phyloP scores from a whole-genome alignment of 768 basidiomycete species.

The Auriculariales sp. region DNA sequence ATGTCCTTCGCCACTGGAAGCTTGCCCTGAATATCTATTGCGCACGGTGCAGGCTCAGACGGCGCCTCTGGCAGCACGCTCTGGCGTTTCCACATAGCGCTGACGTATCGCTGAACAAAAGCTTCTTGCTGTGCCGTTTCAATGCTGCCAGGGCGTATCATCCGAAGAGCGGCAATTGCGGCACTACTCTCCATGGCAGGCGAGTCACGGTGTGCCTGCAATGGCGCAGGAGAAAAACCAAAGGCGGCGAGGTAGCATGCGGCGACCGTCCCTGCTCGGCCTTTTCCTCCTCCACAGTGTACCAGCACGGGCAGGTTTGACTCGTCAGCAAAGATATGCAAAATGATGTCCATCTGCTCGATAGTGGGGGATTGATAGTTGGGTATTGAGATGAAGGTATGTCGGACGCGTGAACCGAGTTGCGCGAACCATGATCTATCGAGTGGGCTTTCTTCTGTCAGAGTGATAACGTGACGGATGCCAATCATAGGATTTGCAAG shows the following conservation, averaged over 20 bases:
- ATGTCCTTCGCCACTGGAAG: slow-evolving; percentile 14
- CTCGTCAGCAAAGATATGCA: slow-evolving; percentile 29
- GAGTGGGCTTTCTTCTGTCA: slow-evolving; percentile 44
- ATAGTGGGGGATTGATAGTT: slow-evolving; percentile 40
- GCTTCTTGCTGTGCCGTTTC: slow-evolving; percentile 42
- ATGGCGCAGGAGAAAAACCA: slow-evolving; percentile 27
- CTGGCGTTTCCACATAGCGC: slow-evolving; percentile 42
- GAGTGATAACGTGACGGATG: slow-evolving; percentile 41
- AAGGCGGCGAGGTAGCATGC: slow-evolving; percentile 46
- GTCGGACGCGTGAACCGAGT: slow-evolving; percentile 22
- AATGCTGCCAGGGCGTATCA: slow-evolving; percentile 39
- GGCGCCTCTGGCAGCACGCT: slow-evolving; percentile 34
- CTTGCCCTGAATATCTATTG: slow-evolving; percentile 28
- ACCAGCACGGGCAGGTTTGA: slow-evolving; percentile 35
- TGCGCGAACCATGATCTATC: slow-evolving; percentile 30
- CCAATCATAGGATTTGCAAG: slow-evolving; percentile 33
- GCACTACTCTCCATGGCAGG: slow-evolving; percentile 34
- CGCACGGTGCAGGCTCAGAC: slow-evolving; percentile 34
- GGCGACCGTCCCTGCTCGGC: slow-evolving; percentile 45
- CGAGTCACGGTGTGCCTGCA: slow-evolving; percentile 24
- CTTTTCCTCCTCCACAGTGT: slow-evolving; percentile 51
- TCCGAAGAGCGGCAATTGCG: slow-evolving; percentile 32
- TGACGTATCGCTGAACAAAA: slow-evolving; percentile 44
- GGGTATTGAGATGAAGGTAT: slow-evolving; percentile 41
- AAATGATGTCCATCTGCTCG: slow-evolving; percentile 45